Base-by-base conservation (phyloP, 495 filamentous ascomycete genomes). In the Penicillium taxi region DNA sequence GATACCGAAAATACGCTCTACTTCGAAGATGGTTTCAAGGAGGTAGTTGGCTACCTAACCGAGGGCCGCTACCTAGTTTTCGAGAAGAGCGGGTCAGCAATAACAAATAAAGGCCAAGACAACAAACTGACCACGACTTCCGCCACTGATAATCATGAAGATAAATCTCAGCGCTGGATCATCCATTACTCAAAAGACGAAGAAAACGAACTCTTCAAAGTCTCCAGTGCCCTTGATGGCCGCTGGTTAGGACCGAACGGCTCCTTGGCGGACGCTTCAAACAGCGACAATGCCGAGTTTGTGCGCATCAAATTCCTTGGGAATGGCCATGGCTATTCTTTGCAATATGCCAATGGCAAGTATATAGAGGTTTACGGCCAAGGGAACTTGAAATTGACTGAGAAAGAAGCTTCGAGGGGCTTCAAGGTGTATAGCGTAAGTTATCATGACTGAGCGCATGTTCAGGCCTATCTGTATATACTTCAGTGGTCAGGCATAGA, bases 1-100 rank as follows among this genome's bases (percentile, higher is more conserved):
- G 47, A 59, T 18, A 28, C 26, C 2, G 45, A 37, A 15, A 50
- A 64, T n/a, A 19, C 56, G 3, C 41, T 67, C 7, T 67, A 35
- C 33, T 65, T 65, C 24, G 71, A 76, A 37, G 50, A 72, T 21
- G 72, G 72, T 3, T 74, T 63, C 55, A 74, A 74, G 53, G 47
- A 63, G 26, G 56, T 67, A n/a, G 53, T 73, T 6, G 72, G 72
- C 7, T 59, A 63, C 19, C 44, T 76, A 23, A 74, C 72, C 9
- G 72, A 76, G 39, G 72, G 72, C 9, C 68, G 72, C n/a, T 65
- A 65, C 26, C 33, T 67, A 11, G 51, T 54, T 18, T 59, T 63
- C 22, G 61, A 63, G 38, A 50, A 44, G 28, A 59, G 39, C 26
- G 49, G 56, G 4, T 32, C 33, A 9, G 59, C 57, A 4, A 47